These are phyloP conservation scores for Hemileccinum rubropunctum DNA, from an alignment of 768 basidiomycete species.

Conservation along the genomic window DNA sequence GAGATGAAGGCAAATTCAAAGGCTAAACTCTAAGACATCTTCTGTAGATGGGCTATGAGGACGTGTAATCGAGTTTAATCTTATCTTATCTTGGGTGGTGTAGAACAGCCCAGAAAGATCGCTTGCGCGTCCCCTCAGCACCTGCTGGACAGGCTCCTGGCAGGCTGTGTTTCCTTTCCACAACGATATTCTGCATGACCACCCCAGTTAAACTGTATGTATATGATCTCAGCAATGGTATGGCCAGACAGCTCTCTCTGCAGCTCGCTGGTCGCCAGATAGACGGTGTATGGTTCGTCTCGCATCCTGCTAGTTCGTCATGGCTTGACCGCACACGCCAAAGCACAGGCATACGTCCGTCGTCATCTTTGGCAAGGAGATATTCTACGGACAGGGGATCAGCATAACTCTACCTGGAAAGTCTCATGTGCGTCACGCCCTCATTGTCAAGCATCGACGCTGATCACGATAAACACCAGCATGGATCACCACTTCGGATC, in stretches of 20 bases:
- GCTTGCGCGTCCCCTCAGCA: slow-evolving; percentile 16
- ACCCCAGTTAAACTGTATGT: slow-evolving; percentile 75
- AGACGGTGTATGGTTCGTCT: slow-evolving; percentile 83
- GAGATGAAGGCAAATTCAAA: slow-evolving; percentile 18
- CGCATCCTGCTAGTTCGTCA: background rate
- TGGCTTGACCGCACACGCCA: background rate
- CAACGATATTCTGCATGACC: slow-evolving; percentile 11
- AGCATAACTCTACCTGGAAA: slow-evolving; percentile 64
- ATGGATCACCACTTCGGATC: slow-evolving; percentile 68
- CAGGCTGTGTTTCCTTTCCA: background rate
- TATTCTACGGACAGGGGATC: slow-evolving; percentile 92
- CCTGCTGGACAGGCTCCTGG: background rate
- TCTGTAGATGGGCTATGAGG: no score
- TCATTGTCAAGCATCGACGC: no score
- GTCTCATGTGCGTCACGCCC: slow-evolving; percentile 63
- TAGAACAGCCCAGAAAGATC: background rate
- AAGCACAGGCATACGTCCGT: slow-evolving; percentile 84
- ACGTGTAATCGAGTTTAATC: slow-evolving; percentile 1
- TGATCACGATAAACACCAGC: slow-evolving; percentile 39
- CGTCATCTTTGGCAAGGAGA: slow-evolving; percentile 81
- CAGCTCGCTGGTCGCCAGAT: slow-evolving; percentile 87
- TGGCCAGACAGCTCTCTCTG: slow-evolving; percentile 74
- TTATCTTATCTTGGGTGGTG: slow-evolving; percentile 19
- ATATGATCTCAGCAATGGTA: slow-evolving; percentile 87
- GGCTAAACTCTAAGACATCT: slow-evolving; percentile 22